Base-by-base conservation (phyloP, 2,329 filamentous ascomycete species). In the Beauveria medogensis region DNA sequence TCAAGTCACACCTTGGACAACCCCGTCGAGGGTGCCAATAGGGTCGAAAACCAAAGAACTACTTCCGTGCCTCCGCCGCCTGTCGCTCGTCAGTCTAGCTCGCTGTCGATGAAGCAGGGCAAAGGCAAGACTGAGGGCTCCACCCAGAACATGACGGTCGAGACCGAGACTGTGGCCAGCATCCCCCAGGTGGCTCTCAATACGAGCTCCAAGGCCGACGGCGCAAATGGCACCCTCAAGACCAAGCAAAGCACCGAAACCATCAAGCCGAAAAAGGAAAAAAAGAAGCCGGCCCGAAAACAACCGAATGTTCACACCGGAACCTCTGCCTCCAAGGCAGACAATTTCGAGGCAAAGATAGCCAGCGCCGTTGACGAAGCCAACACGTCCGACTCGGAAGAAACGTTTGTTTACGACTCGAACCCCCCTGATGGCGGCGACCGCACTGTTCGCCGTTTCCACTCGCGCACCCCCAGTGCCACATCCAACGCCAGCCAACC, bases 321-420 rank as follows among this genome's bases (percentile, higher is more conserved):
- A 72, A 89, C 87, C 75, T 87, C 89, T 91, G 94, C 92, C 18
- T 96, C 92, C 63, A 97, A 97, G 78, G 93, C 94, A 71, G 94
- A 99, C 74, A 92, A 97, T 56, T 99, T 99, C 72, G 94, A 97
- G 77, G 92, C 92, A 67, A 96, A 96, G 71, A 92, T 99, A 66
- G 93, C 93, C 55, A 97, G 88, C 72, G 93, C 93, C 9, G 92
- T 99, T 57, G 93, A 97, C 71, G 92, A 97, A 73, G 92, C 91
- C 50, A 90, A 97, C 73, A 96, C 93, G 14, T 97, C 93, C 7
- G 94, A 99, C 72, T 97, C 93, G 1, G 94, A 97, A 69, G 94
- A 97, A 74, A 97, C 94, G 0, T 99, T 97, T 73, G 94, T 99
- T 18, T 99, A 99, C 75, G 94, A 99, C 74, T 97, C 94, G 28